Base-by-base conservation (phyloP, 345 rosid species). In the Orychophragmus violaceus region DNA sequence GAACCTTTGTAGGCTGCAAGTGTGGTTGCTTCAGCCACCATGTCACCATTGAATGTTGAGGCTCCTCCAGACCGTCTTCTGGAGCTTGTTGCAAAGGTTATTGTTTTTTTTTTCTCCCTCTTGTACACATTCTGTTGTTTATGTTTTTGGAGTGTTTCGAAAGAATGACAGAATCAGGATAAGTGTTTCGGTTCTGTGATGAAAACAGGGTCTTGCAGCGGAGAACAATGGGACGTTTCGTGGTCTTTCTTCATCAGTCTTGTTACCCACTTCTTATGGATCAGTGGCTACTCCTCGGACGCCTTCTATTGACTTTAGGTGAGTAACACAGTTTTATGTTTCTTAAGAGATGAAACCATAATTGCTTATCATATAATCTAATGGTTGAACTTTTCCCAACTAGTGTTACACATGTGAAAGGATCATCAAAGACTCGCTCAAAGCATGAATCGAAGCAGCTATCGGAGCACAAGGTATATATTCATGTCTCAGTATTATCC, bases 181-280 rank as follows among this genome's bases (percentile, higher is more conserved):
- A 54, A 36, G 9, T 50, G n/a, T 69, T 65, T 62, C 63, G 61
- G 71, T 58, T 80, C 42, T 82, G 65, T 77, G 72, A 56, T 69
- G 76, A 77, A 71, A 66, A 79, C 88, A 87, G 97, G 97, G 95
- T 82, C 84, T 90, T 65, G 86, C 95, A 71, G 89, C 78, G 69
- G 95, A 88, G 77, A 90, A 82, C 46, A 85, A 87, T 1, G 97
- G 85, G 57, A 56, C 64, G 52, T 5, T 72, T 45, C 69, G 83
- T 78, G 91, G 85, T 58, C 56, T 82, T 79, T 49, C 85, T 56
- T 80, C 84, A 13, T 76, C 82, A 59, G 73, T 82, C 29, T 45
- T 75, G 61, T 68, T 69, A 18, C 79, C 88, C 11, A 28, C 73
- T 19, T 82, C 83, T 57, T 82, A 79, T 69, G 83, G 92, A 65